These are phyloP conservation scores for Trametes punicea DNA, from an alignment of 768 basidiomycete species.

Conservation along the genomic window DNA sequence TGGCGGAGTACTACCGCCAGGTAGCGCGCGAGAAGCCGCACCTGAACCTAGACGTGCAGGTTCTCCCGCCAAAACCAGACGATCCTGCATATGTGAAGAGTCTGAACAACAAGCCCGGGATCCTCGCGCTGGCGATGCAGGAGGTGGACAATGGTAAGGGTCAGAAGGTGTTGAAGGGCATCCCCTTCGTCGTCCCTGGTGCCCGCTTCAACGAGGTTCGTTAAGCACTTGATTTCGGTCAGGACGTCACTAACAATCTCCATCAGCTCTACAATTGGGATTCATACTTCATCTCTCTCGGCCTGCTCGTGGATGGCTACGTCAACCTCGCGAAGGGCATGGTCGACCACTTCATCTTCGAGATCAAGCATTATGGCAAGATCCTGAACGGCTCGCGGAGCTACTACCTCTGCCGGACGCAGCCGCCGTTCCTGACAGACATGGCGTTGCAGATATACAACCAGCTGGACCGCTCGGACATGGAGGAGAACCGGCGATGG, in stretches of 20 bases:
- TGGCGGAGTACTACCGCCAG: constrained; percentile 92
- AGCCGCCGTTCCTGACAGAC: constrained; percentile 98
- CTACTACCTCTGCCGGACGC: constrained; percentile 92
- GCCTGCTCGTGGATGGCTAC: constrained; percentile 92
- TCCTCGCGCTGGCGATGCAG: constrained; percentile 94
- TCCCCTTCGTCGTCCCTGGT: constrained; percentile 97
- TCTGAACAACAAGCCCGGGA: constrained; percentile 90
- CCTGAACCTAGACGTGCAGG: constrained; percentile 88
- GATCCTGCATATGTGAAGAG: constrained; percentile 89
- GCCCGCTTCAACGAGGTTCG: constrained; percentile 88
- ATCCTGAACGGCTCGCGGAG: constrained; percentile 95
- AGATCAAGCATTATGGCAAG: constrained; percentile 97
- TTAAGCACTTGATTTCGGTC: no score
- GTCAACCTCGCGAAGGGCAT: constrained; percentile 94
- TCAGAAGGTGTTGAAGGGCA: constrained; percentile 81
- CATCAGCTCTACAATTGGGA: constrained; percentile 90
- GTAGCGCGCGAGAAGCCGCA: constrained; percentile 92
- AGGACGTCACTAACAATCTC: neutral
- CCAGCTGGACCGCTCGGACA: constrained; percentile 83
- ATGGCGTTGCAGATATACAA: constrained; percentile 98
- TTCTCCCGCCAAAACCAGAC: constrained; percentile 83
- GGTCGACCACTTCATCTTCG: constrained; percentile 99
- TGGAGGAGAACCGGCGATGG: constrained; percentile 82
- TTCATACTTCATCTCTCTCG: constrained; percentile 91
- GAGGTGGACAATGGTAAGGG: constrained; percentile 78